phyloP scores from a whole-genome alignment of 208 protist genomes.

The Leishmania gerbilli region DNA sequence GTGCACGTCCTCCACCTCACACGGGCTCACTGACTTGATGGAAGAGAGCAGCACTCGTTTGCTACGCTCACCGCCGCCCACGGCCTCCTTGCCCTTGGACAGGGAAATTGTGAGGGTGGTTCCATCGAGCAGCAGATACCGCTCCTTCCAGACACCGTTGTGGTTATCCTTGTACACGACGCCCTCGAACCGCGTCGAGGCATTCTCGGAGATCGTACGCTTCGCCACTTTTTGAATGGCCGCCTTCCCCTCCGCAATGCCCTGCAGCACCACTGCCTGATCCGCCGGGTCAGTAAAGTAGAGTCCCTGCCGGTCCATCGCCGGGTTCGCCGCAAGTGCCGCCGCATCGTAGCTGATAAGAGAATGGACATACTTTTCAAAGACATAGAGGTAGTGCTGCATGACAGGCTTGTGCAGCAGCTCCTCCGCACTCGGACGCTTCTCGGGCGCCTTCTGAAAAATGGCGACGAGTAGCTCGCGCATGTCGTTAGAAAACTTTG shows the following conservation, averaged over 20 bases:
- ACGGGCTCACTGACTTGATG: conserved; percentile 70
- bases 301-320: conserved; percentile 36
- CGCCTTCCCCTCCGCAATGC: conserved; percentile 67
- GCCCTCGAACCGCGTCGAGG: conserved; percentile 57
- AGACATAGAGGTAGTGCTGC: conserved; percentile 80
- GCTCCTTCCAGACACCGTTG: conserved; percentile 86
- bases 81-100: conserved; percentile 59
- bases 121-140: conserved; percentile 60
- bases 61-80: conserved; percentile 57
- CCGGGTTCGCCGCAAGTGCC: conserved; percentile 34
- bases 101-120: conserved; percentile 81
- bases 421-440: conserved; percentile 72
- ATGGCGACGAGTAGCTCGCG: conserved; percentile 67
- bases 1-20: conserved; percentile 48
- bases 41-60: conserved; percentile 63
- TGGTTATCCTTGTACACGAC: conserved; percentile 79
- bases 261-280: conserved; percentile 45
- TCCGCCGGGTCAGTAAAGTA: conserved; percentile 50
- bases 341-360: conserved; percentile 49
- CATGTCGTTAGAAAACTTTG: conserved; percentile 70
- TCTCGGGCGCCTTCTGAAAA: conserved; percentile 63
- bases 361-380: conserved; percentile 67
- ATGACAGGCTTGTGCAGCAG: conserved; percentile 77
- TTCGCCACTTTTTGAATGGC: conserved; percentile 48
- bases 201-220: conserved; percentile 43